Conservation (phyloP, 371 early-diverging fungal species). For the Actinomucor elegans region DNA sequence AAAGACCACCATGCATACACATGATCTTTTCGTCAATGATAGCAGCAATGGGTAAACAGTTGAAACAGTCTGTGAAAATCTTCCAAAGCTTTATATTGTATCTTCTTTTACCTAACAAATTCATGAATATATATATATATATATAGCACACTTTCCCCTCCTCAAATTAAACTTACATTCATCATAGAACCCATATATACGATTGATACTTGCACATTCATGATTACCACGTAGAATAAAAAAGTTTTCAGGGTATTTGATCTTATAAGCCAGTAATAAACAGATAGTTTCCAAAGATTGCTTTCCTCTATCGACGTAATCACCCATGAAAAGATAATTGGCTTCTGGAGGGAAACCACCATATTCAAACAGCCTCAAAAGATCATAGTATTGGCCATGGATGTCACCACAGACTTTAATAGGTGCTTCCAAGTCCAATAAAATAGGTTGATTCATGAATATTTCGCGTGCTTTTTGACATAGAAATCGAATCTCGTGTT, state of each 20-base stretch:
- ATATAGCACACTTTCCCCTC: not conserved
- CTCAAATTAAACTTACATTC: conserved; percentile 66
- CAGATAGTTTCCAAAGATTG: conserved; percentile 82
- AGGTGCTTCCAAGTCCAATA: conserved; percentile 95
- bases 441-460: conserved; percentile 90
- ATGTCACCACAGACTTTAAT: conserved; percentile 89
- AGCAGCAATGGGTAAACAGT: conserved; percentile 97
- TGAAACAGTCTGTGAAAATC: conserved; percentile 97
- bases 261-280: conserved; percentile 86
- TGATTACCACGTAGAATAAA: conserved; percentile 96
- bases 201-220: conserved; percentile 92
- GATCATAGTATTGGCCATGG: conserved; percentile 94
- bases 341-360: conserved; percentile 92
- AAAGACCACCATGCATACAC: conserved; percentile 98
- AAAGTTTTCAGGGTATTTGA: conserved; percentile 96
- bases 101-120: conserved; percentile 75
- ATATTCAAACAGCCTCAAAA: conserved; percentile 90
- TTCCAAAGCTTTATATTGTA: conserved; percentile 97
- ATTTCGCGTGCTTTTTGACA: conserved; percentile 89
- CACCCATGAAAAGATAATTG: conserved; percentile 94
- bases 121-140: conserved; percentile 68
- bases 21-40: conserved; percentile 97
- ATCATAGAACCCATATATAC: conserved; percentile 99
- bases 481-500: conserved; percentile 85
- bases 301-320: conserved; percentile 95